These are phyloP conservation scores for Coemansia nantahalensis DNA, from an alignment of 192 early-diverging fungal species.

Conservation along the genomic window DNA sequence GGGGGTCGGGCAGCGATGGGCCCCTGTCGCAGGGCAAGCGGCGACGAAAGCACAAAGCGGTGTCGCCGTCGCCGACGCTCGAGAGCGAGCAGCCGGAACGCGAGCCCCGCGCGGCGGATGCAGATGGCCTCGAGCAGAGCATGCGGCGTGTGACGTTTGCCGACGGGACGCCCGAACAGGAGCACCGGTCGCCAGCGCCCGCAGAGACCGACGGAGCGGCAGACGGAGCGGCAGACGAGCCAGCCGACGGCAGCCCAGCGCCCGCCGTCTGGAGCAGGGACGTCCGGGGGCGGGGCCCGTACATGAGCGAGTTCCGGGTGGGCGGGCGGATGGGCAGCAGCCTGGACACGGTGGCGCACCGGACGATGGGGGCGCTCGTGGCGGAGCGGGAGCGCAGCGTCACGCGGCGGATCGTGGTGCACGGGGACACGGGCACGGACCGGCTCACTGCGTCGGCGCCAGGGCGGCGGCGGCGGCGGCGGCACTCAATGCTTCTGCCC, in stretches of 20 bases:
- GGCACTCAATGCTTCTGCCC: not conserved
- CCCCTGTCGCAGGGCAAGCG: not conserved
- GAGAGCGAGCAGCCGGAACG: no score
- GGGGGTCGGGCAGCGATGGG: no score
- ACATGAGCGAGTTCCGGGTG: no score
- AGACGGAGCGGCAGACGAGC: no score
- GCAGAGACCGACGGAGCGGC: no score
- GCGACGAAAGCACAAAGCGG: not conserved
- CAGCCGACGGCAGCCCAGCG: no score
- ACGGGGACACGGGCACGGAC: constrained; percentile 4
- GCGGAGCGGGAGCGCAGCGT: constrained; percentile 13
- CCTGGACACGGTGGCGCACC: constrained; percentile 2
- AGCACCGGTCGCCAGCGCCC: no score
- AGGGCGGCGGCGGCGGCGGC: not conserved
- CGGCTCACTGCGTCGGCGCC: not conserved
- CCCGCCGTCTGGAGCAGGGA: no score
- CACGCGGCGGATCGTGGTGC: constrained; percentile 17
- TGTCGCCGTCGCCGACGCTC: not conserved
- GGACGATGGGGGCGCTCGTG: constrained; percentile 20
- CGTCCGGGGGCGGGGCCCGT: no score
- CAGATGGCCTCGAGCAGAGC: not conserved
- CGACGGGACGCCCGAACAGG: not conserved
- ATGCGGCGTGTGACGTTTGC: constrained; percentile 1
- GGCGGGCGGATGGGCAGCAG: no score
- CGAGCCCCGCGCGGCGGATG: no score